A percentile compares a stretch with the other conserved stretches of the same genome.
phyloP scores from a whole-genome alignment of 2,329 filamentous ascomycete species.

The Cladophialophora chaetospira region DNA sequence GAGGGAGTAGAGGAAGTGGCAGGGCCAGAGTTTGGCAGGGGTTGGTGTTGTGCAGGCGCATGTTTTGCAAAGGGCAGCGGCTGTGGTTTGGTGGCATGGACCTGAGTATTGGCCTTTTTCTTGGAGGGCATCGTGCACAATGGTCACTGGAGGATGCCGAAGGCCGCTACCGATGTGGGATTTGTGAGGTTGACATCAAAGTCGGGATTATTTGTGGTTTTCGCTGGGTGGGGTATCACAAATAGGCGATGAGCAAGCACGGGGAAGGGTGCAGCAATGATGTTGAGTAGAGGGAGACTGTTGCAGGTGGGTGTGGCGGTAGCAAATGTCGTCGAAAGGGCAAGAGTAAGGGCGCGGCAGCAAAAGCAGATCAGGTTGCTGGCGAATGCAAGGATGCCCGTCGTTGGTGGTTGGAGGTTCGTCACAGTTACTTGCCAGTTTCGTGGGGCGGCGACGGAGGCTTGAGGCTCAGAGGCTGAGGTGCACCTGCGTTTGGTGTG shows the following conservation, averaged over 20 bases:
- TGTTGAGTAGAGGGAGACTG: conserved; percentile 6
- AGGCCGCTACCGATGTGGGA: conserved; percentile 15
- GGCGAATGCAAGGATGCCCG: too few relatives aligned
- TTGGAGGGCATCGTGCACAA: conserved; percentile 32
- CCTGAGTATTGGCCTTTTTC: conserved; percentile 28
- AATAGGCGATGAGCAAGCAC: conserved; percentile 10
- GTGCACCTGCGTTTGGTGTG: background rate
- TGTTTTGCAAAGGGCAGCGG: conserved; percentile 20
- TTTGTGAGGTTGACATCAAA: conserved; percentile 24
- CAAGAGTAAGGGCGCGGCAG: background rate
- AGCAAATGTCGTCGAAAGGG: background rate
- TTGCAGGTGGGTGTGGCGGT: conserved; percentile 12
- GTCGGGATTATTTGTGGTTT: conserved; percentile 11
- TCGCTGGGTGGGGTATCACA: conserved; percentile 23
- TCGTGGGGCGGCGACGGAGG: conserved; percentile 14
- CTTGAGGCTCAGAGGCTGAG: background rate
- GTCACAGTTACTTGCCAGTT: too few relatives aligned
- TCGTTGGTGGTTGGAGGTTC: too few relatives aligned
- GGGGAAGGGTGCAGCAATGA: conserved; percentile 2
- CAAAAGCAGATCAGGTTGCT: too few relatives aligned
- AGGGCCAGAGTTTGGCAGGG: conserved; percentile 15
- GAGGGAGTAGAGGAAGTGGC: conserved; percentile 21
- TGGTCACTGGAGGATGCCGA: background rate
- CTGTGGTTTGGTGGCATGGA: conserved; percentile 21
- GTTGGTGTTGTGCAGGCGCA: conserved; percentile 19